Evolutionary conservation across 2,329 filamentous ascomycete genomes (phyloP), one percentile per base, ranked within the genome.

Genomic region (Fusarium subtropicale): DNA sequence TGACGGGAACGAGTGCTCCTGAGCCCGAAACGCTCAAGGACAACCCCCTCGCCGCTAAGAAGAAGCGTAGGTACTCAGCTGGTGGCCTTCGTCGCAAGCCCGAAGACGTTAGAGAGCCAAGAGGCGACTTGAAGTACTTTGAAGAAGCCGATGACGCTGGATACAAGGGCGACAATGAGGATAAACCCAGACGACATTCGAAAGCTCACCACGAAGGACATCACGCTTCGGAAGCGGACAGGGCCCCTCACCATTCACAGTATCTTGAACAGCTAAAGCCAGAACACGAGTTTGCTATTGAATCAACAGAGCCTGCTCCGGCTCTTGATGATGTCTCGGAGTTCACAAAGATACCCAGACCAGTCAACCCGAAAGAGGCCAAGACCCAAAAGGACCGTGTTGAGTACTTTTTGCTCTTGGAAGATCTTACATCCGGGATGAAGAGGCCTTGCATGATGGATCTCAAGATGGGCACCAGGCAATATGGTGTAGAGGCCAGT

Each of bases 361-460:
- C 92, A 1, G 82, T 90, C 68, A 94, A 94, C 73, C 92, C 92
- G 2, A 93, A 93, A 78, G 91, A 93, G 76, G 91, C 91, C 2
- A 90, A 92, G 74, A 86, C 85, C 13, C 86, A 87, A 47, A 81
- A 81, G 16, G 85, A 88, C 59, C 90, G 95, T 33, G 92, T 97
- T 7, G 93, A 97, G 74, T 97, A 95, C 77, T 99, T 99, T 77
- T 83, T 99, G 16, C 85, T 99, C 1, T 83, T 99, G 12, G 96
- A 99, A 79, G 96, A 99, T 77, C 86, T 99, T 48, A 99, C 96
- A 2, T 92, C 95, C 3, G 95, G 95, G 34, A 98, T 99, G 96
- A 94, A 93, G 77, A 90, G 92, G 52, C 96, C 96, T 7, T 98
- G 96, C 80, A 97, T 99, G 63, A 91, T 99, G 79, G 96, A 99